phyloP scores from a whole-genome alignment of 805 yeast genomes.

The Gaillardinia entomophila region DNA sequence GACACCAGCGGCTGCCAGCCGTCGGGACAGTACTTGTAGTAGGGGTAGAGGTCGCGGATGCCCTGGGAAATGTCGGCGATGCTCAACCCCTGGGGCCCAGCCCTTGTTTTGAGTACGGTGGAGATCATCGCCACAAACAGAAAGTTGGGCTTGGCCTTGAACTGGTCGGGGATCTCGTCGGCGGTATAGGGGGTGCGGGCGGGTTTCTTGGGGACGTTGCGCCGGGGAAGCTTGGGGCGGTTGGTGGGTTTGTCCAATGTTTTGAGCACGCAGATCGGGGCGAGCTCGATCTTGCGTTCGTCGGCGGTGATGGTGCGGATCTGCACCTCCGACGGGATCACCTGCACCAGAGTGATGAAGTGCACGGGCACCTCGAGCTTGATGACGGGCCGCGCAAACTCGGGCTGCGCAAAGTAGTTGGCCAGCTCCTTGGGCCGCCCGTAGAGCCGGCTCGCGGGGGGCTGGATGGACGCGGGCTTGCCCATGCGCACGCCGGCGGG shows the following conservation, averaged over 20 bases:
- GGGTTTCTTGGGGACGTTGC: conserved; percentile 38
- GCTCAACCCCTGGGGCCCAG: conserved; percentile 64
- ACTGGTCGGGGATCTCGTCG: conserved; percentile 87
- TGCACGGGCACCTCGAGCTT: conserved; percentile 27
- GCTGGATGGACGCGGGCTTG: conserved; percentile 40
- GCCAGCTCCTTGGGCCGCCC: conserved; percentile 10
- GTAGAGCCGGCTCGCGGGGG: conserved; percentile 35
- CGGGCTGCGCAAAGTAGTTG: not conserved
- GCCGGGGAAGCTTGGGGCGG: conserved; percentile 28
- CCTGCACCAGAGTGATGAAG: conserved; percentile 16
- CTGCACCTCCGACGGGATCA: not conserved
- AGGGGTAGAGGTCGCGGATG: conserved; percentile 84
- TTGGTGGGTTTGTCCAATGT: conserved; percentile 23
- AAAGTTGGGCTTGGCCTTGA: conserved; percentile 74
- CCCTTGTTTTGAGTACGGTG: conserved; percentile 64
- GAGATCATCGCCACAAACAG: conserved; percentile 80
- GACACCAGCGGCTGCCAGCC: conserved; percentile 97
- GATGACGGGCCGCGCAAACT: conserved; percentile 11
- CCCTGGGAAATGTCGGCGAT: conserved; percentile 71
- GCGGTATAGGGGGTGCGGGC: conserved; percentile 62
- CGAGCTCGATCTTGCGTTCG: conserved; percentile 6
- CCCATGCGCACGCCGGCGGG: conserved; percentile 38
- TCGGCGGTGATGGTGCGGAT: not conserved
- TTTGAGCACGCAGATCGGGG: conserved; percentile 28
- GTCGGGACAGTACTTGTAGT: conserved; percentile 87